Conservation (phyloP, 1,284 basidiomycete genomes). For the Polyporus tsugae region DNA sequence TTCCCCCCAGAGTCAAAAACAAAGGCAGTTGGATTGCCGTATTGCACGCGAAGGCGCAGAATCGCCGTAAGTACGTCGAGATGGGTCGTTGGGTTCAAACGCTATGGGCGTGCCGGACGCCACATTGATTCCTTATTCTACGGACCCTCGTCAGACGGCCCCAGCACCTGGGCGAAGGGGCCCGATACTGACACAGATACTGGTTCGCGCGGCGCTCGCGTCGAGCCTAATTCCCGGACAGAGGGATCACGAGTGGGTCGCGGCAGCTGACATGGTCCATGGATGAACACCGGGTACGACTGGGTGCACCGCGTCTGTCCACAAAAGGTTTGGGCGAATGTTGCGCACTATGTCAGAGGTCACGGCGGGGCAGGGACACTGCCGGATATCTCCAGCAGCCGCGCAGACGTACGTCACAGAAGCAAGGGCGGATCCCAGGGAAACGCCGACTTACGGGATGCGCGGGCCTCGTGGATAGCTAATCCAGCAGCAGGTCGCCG, state of each 20-base stretch:
- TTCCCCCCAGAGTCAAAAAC: background rate
- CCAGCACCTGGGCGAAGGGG: conserved; percentile 6
- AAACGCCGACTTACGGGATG: conserved; percentile 16
- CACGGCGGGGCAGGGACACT: conserved; percentile 13
- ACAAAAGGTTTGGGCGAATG: conserved; percentile 4
- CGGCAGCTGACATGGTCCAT: background rate
- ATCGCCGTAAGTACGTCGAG: background rate
- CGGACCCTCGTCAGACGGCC: conserved; percentile 4
- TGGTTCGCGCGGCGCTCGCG: conserved; percentile 6
- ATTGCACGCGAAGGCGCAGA: conserved; percentile 5
- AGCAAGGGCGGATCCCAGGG: conserved; percentile 16
- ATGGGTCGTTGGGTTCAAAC: background rate
- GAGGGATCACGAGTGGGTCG: conserved; percentile 4
- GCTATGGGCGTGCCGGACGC: conserved; percentile 15
- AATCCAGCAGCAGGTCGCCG: conserved; percentile 19
- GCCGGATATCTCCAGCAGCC: conserved; percentile 12
- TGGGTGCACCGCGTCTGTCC: background rate
- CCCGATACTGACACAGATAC: background rate
- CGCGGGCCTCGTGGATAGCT: conserved; percentile 23
- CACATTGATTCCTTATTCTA: conserved; percentile 12
- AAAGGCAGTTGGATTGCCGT: conserved; percentile 10
- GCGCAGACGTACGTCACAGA: conserved; percentile 22
- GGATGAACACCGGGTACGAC: conserved; percentile 4
- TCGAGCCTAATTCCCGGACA: conserved; percentile 5
- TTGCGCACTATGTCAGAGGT: conserved; percentile 5